Percentiles rank a stretch among this genome's conserved stretches.
Evolutionary conservation across 2,329 filamentous ascomycete genomes (phyloP).

Genomic region (Juglanconis sp.): DNA sequence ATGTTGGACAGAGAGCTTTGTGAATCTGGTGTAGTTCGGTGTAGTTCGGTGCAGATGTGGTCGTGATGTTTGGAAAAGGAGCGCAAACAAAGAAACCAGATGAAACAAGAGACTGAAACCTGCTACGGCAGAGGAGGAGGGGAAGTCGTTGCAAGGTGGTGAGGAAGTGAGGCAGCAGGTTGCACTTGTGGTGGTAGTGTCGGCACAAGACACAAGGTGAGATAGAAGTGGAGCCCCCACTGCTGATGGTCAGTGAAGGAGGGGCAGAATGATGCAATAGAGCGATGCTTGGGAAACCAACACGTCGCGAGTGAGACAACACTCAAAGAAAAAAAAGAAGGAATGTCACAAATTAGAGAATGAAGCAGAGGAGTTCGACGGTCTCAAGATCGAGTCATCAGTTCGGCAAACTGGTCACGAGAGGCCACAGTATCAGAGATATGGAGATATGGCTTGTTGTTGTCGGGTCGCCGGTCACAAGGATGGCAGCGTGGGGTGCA

Average conservation of each 20-base stretch:
- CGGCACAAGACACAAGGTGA: background rate
- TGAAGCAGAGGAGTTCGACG: background rate
- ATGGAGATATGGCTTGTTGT: background rate
- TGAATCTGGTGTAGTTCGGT: background rate
- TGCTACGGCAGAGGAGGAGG: background rate
- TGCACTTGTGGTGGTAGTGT: background rate
- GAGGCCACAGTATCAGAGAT: background rate
- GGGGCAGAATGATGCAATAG: constrained; percentile 9
- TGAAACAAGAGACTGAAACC: background rate
- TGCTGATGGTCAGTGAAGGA: background rate
- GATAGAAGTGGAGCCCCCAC: background rate
- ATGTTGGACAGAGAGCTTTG: background rate
- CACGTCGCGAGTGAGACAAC: background rate
- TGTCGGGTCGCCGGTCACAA: background rate
- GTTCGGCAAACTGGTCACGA: background rate
- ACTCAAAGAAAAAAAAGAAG: background rate
- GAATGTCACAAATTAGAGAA: background rate
- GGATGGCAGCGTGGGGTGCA: background rate
- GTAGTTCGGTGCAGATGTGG: background rate
- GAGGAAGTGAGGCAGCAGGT: background rate
- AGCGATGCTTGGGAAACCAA: background rate
- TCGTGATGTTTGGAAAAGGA: background rate
- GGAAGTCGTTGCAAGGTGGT: background rate
- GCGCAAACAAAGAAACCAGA: background rate
- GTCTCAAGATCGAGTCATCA: constrained; percentile 6